phyloP scores from a whole-genome alignment of 2,329 filamentous ascomycete species.

The Verticillium longisporum region DNA sequence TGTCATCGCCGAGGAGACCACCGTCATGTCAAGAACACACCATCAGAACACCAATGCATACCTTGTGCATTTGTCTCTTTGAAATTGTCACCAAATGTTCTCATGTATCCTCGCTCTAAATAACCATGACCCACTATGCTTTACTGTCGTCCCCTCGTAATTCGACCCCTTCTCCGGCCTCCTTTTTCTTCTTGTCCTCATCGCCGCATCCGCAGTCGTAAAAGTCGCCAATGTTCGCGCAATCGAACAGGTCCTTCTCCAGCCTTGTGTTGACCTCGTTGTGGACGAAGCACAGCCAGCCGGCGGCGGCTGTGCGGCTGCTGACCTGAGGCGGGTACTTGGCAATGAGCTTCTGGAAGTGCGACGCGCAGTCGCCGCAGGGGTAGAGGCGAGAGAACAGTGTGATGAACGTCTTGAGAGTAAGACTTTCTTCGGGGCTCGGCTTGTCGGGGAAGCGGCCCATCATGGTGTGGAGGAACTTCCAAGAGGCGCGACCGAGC shows the following conservation, averaged over 20 bases:
- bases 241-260: conserved; percentile 57
- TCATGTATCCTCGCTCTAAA: too few species aligned
- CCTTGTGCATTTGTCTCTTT: too few species aligned
- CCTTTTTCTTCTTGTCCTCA: conserved; percentile 41
- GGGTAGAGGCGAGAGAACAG: conserved; percentile 64
- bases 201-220: conserved; percentile 68
- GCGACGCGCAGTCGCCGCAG: conserved; percentile 61
- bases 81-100: too few species aligned
- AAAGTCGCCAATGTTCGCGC: conserved; percentile 60
- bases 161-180: conserved; percentile 16
- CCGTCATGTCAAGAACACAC: too few species aligned
- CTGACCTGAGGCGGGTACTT: conserved; percentile 61
- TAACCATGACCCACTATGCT: not conserved
- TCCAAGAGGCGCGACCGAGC: conserved; percentile 62
- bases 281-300: conserved; percentile 63
- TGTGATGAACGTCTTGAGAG: conserved; percentile 58
- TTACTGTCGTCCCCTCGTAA: conserved; percentile 1
- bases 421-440: conserved; percentile 52
- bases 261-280: conserved; percentile 61
- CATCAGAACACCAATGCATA: too few species aligned
- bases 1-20: too few species aligned
- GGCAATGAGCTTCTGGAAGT: conserved; percentile 56
- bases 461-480: conserved; percentile 65
- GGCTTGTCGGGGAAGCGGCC: conserved; percentile 62
- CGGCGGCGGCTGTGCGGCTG: conserved; percentile 55